Evolutionary conservation across 2,329 filamentous ascomycete species (phyloP), one percentile per base, ranked within the genome.

Genomic region (Coniella vitis): DNA sequence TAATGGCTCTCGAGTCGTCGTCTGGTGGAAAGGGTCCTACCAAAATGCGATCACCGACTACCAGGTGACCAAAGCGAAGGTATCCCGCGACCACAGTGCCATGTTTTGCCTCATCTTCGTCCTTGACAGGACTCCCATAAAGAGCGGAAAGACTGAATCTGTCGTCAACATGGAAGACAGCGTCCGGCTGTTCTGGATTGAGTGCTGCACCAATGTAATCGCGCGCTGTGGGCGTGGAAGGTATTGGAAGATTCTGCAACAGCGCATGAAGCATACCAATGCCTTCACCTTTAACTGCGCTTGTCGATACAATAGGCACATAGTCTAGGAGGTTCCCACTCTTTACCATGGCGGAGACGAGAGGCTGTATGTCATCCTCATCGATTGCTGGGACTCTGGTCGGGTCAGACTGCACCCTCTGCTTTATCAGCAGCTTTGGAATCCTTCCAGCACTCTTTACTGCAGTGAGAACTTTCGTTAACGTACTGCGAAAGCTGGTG

Each of bases 91-190:
- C 76, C 13, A 98, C 87, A n/a, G 81, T 76, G 7, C 84, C 84
- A 17, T 71, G 66, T 45, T 77, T 73, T 32, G 68, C 64, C 39
- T 71, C 61, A 5, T 65, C 63, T 22, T 65, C 58, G 49, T 70
- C 61, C 48, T 71, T 65, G 31, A 63, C 64, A 2, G 69, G 64
- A 14, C 66, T 63, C n/a, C 77, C 72, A 54, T 81, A 82, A 1
- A 81, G 79, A 1, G 78, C 76, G 1, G 84, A 79, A 13, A 90
- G 77, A 50, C 79, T 86, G 64, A 95, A 97, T 1, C 90, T 82
- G 57, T 96, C 91, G 61, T 97, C 91, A 20, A 97, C 79, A 60
- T 96, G 87, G 60, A 97, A 97, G 2, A 96, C 69, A 31, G 78
- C 78, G 4, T 71, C 70, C 2, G 81, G 78, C 48, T 79, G 75